Evolutionary conservation across 2,329 filamentous ascomycete genomes (phyloP).

Genomic region (Diaporthe aspalathi): DNA sequence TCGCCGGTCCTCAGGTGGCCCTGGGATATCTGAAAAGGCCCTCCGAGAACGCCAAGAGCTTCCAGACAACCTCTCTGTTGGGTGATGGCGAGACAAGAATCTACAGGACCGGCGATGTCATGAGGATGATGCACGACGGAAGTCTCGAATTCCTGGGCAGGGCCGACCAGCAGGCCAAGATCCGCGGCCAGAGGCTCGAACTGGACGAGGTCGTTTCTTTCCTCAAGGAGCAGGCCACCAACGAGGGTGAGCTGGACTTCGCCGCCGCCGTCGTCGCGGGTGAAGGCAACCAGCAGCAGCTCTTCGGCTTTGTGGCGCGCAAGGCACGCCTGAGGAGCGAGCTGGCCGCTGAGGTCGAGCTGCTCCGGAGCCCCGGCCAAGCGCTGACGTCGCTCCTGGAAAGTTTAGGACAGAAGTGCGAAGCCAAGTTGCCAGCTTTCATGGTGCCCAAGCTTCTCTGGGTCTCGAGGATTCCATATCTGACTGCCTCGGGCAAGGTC

Average conservation of each 20-base stretch:
- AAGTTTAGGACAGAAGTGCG: conserved; percentile 35
- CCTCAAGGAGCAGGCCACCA: conserved; percentile 30
- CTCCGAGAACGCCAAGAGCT: conserved; percentile 37
- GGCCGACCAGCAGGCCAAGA: conserved; percentile 39
- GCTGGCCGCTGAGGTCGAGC: conserved; percentile 34
- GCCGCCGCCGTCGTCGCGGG: conserved; percentile 35
- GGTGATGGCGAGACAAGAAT: conserved; percentile 20
- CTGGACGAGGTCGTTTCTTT: conserved; percentile 39
- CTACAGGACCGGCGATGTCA: conserved; percentile 43
- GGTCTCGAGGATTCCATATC: conserved; percentile 41
- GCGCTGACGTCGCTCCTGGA: conserved; percentile 20
- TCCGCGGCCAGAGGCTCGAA: conserved; percentile 39
- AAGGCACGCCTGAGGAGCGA: conserved; percentile 35
- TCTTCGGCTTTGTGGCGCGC: conserved; percentile 40
- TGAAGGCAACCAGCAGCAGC: conserved; percentile 35
- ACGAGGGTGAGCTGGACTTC: conserved; percentile 37
- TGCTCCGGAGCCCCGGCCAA: conserved; percentile 25
- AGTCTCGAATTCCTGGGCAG: conserved; percentile 42
- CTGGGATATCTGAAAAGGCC: conserved; percentile 37
- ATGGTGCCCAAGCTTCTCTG: conserved; percentile 43
- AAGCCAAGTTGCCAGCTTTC: conserved; percentile 40
- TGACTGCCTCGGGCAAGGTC: conserved; percentile 41
- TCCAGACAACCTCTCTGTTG: conserved; percentile 29
- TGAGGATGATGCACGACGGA: conserved; percentile 38
- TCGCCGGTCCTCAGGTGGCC: conserved; percentile 41